phyloP scores from a whole-genome alignment of 768 basidiomycete species.

The Mycena latifolia region DNA sequence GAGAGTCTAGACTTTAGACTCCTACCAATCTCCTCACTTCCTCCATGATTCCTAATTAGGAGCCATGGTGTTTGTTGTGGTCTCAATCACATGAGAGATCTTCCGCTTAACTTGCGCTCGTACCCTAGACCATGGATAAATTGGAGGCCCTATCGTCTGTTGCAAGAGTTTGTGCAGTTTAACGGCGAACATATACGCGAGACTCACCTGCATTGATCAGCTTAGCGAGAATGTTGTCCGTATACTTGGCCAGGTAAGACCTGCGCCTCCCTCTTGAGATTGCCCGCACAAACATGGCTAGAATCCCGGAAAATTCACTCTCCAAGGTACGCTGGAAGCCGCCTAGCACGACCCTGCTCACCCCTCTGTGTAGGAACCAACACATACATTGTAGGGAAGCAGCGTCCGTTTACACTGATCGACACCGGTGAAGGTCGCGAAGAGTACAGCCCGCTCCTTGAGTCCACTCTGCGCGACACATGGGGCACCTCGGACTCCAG shows the following conservation, averaged over 20 bases:
- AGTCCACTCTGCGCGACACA: slow-evolving; percentile 64
- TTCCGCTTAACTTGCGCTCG: too few relatives aligned
- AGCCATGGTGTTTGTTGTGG: too few relatives aligned
- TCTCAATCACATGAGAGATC: too few relatives aligned
- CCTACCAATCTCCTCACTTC: too few relatives aligned
- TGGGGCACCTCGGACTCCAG: slow-evolving; percentile 44
- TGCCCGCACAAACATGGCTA: slow-evolving; percentile 43
- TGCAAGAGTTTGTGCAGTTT: slow-evolving; percentile 57
- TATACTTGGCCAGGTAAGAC: slow-evolving; percentile 78
- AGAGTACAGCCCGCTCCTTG: slow-evolving; percentile 76
- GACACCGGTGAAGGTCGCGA: slow-evolving; percentile 86
- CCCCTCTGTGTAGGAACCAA: slow-evolving; percentile 81
- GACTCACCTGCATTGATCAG: slow-evolving; percentile 53
- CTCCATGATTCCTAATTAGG: too few relatives aligned
- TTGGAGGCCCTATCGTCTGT: slow-evolving; percentile 66
- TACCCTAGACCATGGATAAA: slow-evolving; percentile 70
- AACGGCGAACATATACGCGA: neutral
- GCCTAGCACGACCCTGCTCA: neutral
- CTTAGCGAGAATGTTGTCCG: slow-evolving; percentile 77
- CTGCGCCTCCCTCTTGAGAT: neutral
- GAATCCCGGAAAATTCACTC: slow-evolving; percentile 92
- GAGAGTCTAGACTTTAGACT: too few relatives aligned
- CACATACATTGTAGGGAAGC: slow-evolving; percentile 84
- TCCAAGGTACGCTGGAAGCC: slow-evolving; percentile 66
- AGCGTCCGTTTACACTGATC: slow-evolving; percentile 81